Evolutionary conservation across 345 rosid species (phyloP), one percentile per base, ranked within the genome.

Genomic region (Bruguiera parviflora): DNA sequence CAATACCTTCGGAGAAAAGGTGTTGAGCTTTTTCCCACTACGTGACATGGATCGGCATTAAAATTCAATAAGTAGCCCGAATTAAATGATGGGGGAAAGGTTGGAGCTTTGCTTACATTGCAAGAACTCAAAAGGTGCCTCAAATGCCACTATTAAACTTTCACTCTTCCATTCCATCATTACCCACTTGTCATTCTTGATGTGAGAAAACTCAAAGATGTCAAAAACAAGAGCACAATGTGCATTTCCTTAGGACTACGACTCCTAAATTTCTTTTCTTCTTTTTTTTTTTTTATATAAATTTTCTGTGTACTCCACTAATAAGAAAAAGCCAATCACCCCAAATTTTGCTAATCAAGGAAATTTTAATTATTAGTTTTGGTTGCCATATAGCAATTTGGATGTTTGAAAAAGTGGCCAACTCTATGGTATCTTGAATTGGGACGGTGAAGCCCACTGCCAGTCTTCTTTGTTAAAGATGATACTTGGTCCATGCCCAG

Each of bases 81-180:
- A 7, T 9, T 22, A 53, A 24, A 43, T 24, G 31, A 5, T 19
- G 27, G 31, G 32, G 22, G 35, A 64, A 51, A 58, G 51, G 1
- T 13, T 25, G 51, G n/a, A 20, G 24, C 62, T 60, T 67, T 65
- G 77, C 72, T 73, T 73, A 53, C 72, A 53, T 61, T 55, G 25
- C 49, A 73, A 60, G 66, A 15, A 22, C 58, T 47, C 29, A 0
- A 0, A 56, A 24, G 5, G 5, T 21, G 59, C 19, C 49, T 43
- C 37, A 20, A 65, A 65, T 37, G 58, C 65, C 53, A 53, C 11
- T 43, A 43, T 4, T n/a, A 6, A 70, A 56, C 58, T 20, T 18
- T 58, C 47, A 58, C 25, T 24, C 27, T 16, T 28, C 18, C 18
- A 43, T 43, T 20, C 53, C 27, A 22, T 22, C n/a, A 16, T 21